Conservation (phyloP, 1,284 basidiomycete species). For the Sparassis latifolia region DNA sequence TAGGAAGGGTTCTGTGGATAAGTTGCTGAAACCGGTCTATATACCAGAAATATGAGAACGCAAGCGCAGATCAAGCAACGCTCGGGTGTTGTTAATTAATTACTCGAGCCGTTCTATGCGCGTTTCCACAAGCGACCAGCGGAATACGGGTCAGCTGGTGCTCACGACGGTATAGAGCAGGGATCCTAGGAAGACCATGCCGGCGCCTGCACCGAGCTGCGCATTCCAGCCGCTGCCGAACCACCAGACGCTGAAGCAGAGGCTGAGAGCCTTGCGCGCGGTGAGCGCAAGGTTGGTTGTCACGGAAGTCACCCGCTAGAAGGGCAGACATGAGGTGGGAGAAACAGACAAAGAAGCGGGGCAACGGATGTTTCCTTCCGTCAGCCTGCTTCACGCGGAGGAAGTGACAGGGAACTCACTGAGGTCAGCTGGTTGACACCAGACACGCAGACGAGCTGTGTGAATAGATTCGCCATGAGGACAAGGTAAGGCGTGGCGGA, state of each 20-base stretch:
- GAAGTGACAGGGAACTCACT: slow-evolving; percentile 34
- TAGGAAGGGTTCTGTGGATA: not conserved
- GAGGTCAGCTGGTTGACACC: slow-evolving; percentile 83
- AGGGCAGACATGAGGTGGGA: not conserved
- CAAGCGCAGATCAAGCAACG: no score
- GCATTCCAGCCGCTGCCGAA: slow-evolving; percentile 64
- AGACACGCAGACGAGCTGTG: slow-evolving; percentile 82
- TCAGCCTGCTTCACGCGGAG: not conserved
- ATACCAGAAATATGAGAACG: no score
- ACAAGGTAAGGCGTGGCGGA: slow-evolving; percentile 37
- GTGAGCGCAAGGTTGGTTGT: slow-evolving; percentile 70
- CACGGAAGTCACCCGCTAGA: slow-evolving; percentile 63
- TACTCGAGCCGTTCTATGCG: not conserved
- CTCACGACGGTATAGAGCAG: slow-evolving; percentile 38
- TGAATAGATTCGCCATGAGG: slow-evolving; percentile 65
- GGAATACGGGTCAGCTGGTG: slow-evolving; percentile 8
- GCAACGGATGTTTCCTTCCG: not conserved
- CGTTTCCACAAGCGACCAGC: not conserved
- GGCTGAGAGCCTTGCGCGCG: slow-evolving; percentile 61
- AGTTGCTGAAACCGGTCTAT: no score
- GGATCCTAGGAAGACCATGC: slow-evolving; percentile 63
- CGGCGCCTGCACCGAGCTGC: slow-evolving; percentile 52
- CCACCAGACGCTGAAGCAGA: slow-evolving; percentile 73
- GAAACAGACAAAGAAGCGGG: not conserved
- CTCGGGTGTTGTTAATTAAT: no score